Base-by-base conservation (phyloP, 2,329 filamentous ascomycete species). In the Epichloe scottii region DNA sequence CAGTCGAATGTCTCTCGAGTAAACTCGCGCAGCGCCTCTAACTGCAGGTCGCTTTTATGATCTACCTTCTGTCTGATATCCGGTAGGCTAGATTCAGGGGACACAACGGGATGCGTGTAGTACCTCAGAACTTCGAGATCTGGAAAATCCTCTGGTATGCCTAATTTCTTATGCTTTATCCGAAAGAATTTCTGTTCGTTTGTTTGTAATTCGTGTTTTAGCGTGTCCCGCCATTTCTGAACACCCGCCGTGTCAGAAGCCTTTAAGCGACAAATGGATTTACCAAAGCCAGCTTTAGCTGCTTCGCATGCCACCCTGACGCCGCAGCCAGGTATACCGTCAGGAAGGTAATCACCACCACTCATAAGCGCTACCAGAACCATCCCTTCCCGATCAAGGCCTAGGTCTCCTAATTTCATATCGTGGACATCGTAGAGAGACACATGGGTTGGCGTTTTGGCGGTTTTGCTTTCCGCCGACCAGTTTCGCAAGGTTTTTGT, bases 331-430 rank as follows among this genome's bases (percentile, higher is more conserved):
- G 87, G 82, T 15, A 98, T 84, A 0, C 93, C 93, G 51, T 89
- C 87, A 0, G 90, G 87, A 0, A 91, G 74, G 59, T 98, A 98
- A 66, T 98, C 93, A 6, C 93, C 93, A 6, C 93, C 93, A 58
- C 90, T 96, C 78, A 98, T 89, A 55, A 98, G 71, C 0, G 93
- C 93, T 19, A 97, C 85, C 12, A 98, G 71, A 21, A 97, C 85
- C 90, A 98, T 95, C 0, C 89, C 91, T 55, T 93, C 83, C 19
- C 85, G 76, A 60, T 90, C 87, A 44, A 97, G 71, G 0, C 84
- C 85, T 1, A 77, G 73, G 1, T 71, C 52, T 51, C 70, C 59
- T n/a, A 70, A 61, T 12, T 62, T 57, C 46, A 82, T 78, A 38
- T 77, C 72, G 11, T 75, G 66, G 0, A 79, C 78, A 51, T 89